phyloP scores from a whole-genome alignment of 139 green algal genomes.

The Haematococcus lacustris region DNA sequence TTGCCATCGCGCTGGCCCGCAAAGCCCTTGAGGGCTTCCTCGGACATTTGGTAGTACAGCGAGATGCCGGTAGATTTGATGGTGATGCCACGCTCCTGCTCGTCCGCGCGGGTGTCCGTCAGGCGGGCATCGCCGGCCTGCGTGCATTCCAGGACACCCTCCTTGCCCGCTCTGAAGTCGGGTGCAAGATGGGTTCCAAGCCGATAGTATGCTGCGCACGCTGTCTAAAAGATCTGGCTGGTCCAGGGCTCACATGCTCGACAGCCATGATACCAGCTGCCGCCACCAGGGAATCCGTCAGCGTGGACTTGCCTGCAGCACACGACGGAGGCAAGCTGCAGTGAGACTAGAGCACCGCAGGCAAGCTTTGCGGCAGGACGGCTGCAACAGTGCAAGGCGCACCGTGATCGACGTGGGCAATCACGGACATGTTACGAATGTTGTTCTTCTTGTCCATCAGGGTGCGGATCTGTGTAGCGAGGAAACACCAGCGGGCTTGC shows the following conservation, averaged over 20 bases:
- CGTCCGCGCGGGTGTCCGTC: constrained; percentile 94
- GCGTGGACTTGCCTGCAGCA: constrained; percentile 84
- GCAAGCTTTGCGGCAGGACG: too few relatives aligned
- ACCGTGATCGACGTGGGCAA: constrained; percentile 90
- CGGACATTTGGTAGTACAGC: constrained; percentile 91
- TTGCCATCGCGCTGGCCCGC: constrained; percentile 70
- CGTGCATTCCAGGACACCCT: too few relatives aligned
- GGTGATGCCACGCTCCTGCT: constrained; percentile 98
- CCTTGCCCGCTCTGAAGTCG: too few relatives aligned
- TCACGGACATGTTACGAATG: constrained; percentile 88
- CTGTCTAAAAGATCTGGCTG: too few relatives aligned
- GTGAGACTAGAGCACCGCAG: too few relatives aligned
- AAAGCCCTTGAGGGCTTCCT: constrained; percentile 72
- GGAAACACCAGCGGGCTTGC: neutral
- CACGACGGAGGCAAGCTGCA: too few relatives aligned
- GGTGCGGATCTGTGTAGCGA: constrained; percentile 30
- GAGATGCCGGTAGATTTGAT: constrained; percentile 99
- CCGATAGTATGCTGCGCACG: too few relatives aligned
- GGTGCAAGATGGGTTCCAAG: too few relatives aligned
- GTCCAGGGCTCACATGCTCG: constrained; percentile 57
- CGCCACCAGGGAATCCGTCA: constrained; percentile 97
- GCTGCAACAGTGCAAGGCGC: too few relatives aligned
- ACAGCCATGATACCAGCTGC: constrained; percentile 97
- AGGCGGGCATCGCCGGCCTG: constrained; percentile 84
- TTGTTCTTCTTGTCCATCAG: constrained; percentile 91